Base-by-base conservation (phyloP, 352 stramenopile genomes). In the Phytophthora cryptogea region DNA sequence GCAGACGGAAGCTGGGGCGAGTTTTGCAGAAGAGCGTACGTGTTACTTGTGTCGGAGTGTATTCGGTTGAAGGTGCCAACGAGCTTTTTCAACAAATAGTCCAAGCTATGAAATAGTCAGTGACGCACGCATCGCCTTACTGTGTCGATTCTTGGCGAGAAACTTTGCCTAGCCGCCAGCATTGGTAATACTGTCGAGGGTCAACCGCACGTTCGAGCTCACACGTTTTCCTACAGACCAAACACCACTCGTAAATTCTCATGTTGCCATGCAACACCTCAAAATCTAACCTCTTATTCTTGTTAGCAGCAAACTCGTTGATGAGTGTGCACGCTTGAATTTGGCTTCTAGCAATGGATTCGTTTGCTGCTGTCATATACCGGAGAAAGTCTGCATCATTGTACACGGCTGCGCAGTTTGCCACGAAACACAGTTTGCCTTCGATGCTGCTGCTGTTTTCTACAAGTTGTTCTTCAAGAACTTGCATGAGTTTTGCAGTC, bases 21-120 rank as follows among this genome's bases (percentile, higher is more conserved):
- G 80, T 90, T 1, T 37, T 99, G 8, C 87, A 90, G 16, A 99
- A 99, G 60, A 89, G 67, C 10, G 91, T 98, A 14, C 96, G 97
- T 36, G 84, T 98, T 26, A 97, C 90, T 56, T 97, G 96, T 35
- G 82, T 99, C 13, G 97, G 92, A 9, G 76, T 99, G 2, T 97
- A 98, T 78, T 98, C 90, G 33, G 78, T 94, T 13, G 92, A 99
- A 47, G 96, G 96, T n/a, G 97, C 94, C 1, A 86, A 98, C 57
- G 90, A 98, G 9, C 59, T 95, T n/a, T 95, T 78, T 48, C 63
- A 72, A 20, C 50, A 83, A 9, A 72, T 88, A 27, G 23, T 86
- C 17, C 43, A 45, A 54, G 45, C 31, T n/a, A 35, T 62, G 20
- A 55, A 26, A n/a, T 35, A 23, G 13, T 13, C 35, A 14, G 13